Conservation (phyloP, 768 basidiomycete species). For the Wakefieldia striispora region DNA sequence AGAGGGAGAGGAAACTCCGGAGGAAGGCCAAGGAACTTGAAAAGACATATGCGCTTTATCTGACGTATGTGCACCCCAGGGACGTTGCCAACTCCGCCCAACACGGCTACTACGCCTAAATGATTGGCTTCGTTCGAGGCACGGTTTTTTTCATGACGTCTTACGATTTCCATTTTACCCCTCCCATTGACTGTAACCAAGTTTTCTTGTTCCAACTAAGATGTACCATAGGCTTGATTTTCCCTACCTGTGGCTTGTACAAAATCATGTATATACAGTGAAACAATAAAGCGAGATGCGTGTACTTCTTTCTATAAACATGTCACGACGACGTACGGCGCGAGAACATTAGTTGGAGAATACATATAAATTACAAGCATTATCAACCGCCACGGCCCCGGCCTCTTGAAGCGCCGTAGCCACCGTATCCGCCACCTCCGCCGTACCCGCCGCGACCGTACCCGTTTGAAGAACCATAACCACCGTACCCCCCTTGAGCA, state of each 20-base stretch:
- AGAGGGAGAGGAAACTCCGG: conserved; percentile 62
- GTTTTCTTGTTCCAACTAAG: no score
- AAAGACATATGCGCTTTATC: conserved; percentile 61
- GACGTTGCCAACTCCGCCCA: conserved; percentile 25
- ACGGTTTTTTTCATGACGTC: neutral
- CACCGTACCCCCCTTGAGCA: conserved; percentile 32
- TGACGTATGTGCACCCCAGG: conserved; percentile 47
- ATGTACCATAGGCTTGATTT: no score
- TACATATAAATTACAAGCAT: conserved; percentile 30
- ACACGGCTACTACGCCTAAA: conserved; percentile 29
- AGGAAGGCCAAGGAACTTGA: conserved; percentile 58
- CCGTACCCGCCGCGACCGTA: conserved; percentile 41
- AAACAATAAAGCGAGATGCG: conserved; percentile 10
- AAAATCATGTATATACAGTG: conserved; percentile 19
- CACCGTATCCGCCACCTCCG: conserved; percentile 24
- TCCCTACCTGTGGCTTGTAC: no score
- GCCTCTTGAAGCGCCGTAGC: conserved; percentile 36
- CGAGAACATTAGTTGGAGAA: conserved; percentile 9
- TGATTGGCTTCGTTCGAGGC: neutral
- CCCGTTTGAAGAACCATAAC: conserved; percentile 28
- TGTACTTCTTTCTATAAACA: conserved; percentile 6
- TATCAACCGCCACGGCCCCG: conserved; percentile 50
- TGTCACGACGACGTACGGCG: neutral
- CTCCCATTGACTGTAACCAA: no score
- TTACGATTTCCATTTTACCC: neutral